Percentiles rank a stretch among this genome's conserved stretches.
Evolutionary conservation across 1,284 basidiomycete genomes (phyloP).

Genomic region (Mycena citricolor): DNA sequence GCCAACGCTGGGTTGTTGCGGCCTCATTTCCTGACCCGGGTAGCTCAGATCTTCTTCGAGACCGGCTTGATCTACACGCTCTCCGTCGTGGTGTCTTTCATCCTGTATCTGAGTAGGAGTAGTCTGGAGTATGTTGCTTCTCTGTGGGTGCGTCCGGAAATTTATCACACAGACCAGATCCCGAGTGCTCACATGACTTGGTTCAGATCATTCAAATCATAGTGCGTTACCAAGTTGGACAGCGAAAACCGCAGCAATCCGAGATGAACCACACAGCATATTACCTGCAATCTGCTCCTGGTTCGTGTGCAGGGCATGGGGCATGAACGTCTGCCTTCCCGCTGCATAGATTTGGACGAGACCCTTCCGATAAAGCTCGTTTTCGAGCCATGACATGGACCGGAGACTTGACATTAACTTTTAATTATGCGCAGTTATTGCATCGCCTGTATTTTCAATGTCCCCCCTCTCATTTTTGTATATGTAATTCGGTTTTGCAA

Average conservation of each 20-base stretch:
- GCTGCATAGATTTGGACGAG: too few relatives aligned
- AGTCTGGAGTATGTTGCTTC: not conserved
- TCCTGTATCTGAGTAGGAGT: not conserved
- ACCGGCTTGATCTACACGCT: conserved; percentile 6
- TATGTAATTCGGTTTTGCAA: too few relatives aligned
- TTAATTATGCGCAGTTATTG: too few relatives aligned
- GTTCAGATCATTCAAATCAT: conserved; percentile 10
- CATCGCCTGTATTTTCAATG: too few relatives aligned
- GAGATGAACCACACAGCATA: not conserved
- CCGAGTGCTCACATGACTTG: not conserved
- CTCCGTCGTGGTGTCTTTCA: not conserved
- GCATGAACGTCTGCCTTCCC: too few relatives aligned
- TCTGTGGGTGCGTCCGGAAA: not conserved
- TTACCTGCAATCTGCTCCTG: conserved; percentile 3
- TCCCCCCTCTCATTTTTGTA: too few relatives aligned
- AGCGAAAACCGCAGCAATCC: too few relatives aligned
- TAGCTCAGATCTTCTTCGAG: conserved; percentile 3
- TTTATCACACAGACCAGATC: not conserved
- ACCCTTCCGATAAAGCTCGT: too few relatives aligned
- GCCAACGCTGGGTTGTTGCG: not conserved
- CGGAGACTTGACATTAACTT: too few relatives aligned
- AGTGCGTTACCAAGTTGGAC: conserved; percentile 2
- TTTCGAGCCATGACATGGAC: too few relatives aligned
- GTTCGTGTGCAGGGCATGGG: conserved; percentile 2
- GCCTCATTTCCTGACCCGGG: not conserved